Conservation (phyloP, 1,284 basidiomycete genomes). For the Melampsora larici-populina region DNA sequence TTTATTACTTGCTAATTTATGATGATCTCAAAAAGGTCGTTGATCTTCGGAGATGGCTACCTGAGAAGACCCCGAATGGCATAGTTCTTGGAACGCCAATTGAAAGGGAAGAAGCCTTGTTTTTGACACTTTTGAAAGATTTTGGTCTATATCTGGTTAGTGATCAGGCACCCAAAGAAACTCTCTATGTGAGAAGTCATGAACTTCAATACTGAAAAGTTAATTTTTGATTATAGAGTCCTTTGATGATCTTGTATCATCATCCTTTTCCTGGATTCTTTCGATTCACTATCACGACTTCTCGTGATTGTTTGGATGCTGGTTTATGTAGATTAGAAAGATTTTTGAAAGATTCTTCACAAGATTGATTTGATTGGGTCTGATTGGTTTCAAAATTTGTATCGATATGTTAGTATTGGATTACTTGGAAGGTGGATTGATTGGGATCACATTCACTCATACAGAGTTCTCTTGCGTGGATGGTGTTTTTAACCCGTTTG, state of each 20-base stretch:
- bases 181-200: neutral
- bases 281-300: constrained; percentile 20
- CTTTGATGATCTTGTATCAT: constrained; percentile 16
- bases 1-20: neutral
- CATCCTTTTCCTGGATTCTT: constrained; percentile 38
- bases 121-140: neutral
- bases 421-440: too few relatives aligned
- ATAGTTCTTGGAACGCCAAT: neutral
- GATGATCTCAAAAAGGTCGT: neutral
- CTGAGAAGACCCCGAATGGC: neutral
- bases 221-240: neutral
- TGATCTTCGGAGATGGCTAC: neutral
- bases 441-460: too few relatives aligned
- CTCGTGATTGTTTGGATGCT: constrained; percentile 14
- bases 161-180: neutral
- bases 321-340: constrained; percentile 23
- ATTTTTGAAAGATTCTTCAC: neutral
- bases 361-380: too few relatives aligned
- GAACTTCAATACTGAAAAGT: neutral
- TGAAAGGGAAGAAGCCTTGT: neutral
- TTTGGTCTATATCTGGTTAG: neutral
- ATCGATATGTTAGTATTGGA: too few relatives aligned
- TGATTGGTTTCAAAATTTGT: too few relatives aligned
- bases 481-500: too few relatives aligned
- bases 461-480: too few relatives aligned